Evolutionary conservation across 345 rosid species (phyloP).

Genomic region (Dovyalis caffra): DNA sequence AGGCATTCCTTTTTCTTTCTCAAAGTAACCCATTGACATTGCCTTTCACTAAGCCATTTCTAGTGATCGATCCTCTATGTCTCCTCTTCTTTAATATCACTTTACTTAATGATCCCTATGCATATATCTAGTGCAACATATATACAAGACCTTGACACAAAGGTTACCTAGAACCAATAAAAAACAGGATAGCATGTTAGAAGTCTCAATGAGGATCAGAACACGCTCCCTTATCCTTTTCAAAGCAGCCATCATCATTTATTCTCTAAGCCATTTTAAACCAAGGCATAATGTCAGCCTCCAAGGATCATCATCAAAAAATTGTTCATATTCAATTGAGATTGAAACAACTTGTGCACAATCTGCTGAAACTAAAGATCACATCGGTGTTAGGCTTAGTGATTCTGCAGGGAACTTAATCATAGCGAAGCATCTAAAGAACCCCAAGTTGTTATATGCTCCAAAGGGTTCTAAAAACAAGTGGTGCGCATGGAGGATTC

Average conservation of each 20-base stretch:
- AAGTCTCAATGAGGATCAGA: not conserved
- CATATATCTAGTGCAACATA: too few relatives aligned
- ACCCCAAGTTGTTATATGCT: conserved; percentile 3
- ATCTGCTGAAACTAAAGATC: conserved; percentile 22
- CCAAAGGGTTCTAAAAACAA: conserved; percentile 7
- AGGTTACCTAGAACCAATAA: not conserved
- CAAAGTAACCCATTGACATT: too few relatives aligned
- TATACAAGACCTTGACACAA: not conserved
- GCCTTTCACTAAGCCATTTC: too few relatives aligned
- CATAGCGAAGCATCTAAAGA: conserved; percentile 5
- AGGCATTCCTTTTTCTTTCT: too few relatives aligned
- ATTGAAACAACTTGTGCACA: conserved; percentile 20
- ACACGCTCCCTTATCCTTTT: not conserved
- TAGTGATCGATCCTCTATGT: too few relatives aligned
- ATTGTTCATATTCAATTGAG: not conserved
- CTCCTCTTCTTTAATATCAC: too few relatives aligned
- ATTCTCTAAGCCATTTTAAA: not conserved
- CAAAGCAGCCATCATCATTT: not conserved
- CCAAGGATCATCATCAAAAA: not conserved
- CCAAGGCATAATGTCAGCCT: not conserved
- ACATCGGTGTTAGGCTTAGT: conserved; percentile 11
- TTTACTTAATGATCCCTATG: too few relatives aligned
- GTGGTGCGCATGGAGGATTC: too few relatives aligned
- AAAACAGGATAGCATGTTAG: not conserved
- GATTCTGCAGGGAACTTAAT: conserved; percentile 13